Evolutionary conservation across 257 asterid species (phyloP), one percentile per base, ranked within the genome.

Genomic region (Fraxinus americana): DNA sequence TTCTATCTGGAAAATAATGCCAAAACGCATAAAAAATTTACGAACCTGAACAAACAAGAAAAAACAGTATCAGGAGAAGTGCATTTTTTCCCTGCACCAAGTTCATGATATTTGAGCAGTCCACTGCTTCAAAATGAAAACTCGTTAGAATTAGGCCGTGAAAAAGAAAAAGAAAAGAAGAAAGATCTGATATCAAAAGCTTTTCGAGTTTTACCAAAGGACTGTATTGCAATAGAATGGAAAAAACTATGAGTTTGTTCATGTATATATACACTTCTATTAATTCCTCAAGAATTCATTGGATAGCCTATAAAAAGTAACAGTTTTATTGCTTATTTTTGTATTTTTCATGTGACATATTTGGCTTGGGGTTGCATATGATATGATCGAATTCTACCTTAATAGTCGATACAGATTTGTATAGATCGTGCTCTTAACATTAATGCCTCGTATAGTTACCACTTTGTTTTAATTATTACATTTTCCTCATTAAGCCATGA

Each of bases 1-100:
- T 61, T 61, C 7, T 10, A 25, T 61, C 34, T 61, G 3, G 36
- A 11, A 63, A 63, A 25, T 27, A 3, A 3, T 39, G 36, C 2
- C 6, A 63, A 63, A 63, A 63, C n/a, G 5, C 19, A 11, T 69
- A 69, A 32, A 7, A 36, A 5, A 41, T 8, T 4, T 39, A 32
- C 35, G 29, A 36, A 83, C 86, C 86, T 79, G 77, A 72, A 19
- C 36, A 69, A 48, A 76, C 0, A n/a, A 79, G 71, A 57, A 67
- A 65, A 76, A 17, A 67, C 4, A 45, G 39, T 21, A 83, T 36
- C 75, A 76, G 17, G 45, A 65, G 74, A 72, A 79, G 66, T 39
- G 35, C 27, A 10, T 48, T n/a, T 1, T 39, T 70, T 25, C 67
- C 27, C n/a, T 69, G 68, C 4, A 27, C 36, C 16, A 8, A 23